Base-by-base conservation (phyloP, 306 rosid species). In the Castanopsis chinensis region DNA sequence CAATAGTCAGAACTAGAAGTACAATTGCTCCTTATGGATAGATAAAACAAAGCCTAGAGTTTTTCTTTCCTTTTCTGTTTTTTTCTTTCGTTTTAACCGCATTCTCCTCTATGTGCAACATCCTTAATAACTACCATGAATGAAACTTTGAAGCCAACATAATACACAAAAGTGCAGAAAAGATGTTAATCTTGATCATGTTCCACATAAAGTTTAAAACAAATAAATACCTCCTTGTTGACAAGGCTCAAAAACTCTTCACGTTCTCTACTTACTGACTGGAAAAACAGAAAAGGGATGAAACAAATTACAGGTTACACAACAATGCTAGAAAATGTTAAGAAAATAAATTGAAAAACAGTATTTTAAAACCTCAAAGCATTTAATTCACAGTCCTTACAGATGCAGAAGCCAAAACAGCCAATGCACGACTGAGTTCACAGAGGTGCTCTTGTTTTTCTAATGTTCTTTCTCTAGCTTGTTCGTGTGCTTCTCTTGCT, bases 331-430 rank as follows among this genome's bases (percentile, higher is more conserved):
- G 5, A 21, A 37, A 9, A 23, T 13, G 41, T 28, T 23, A 73
- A 25, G 73, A 28, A 75, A 43, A 60, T 49, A 69, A 54, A 43
- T 23, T 74, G 83, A 57, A 30, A 35, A 61, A 70, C 33, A 61
- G 21, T 67, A 65, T 77, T 45, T 23, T 35, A 68, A 74, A 41
- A 68, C 70, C 51, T 41, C 27, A 75, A 80, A 51, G 68, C 76
- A 61, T 71, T 61, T 25, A 72, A 76, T 69, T 73, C 74, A 68
- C 75, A 71, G 69, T 83, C 76, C 94, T 95, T 90, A 95, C 99
- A 87, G 99, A 95, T 33, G 98, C 97, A 69, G 99, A 92, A 80
- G 99, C 92, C 85, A 95, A 89, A 84, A 95, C 94, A 79, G 99
- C 97, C 85, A 95, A 83, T 33, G 99, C 99, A 49, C 96, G 94